phyloP scores from a whole-genome alignment of 1,284 basidiomycete species.

The Hortiboletus rubellus region DNA sequence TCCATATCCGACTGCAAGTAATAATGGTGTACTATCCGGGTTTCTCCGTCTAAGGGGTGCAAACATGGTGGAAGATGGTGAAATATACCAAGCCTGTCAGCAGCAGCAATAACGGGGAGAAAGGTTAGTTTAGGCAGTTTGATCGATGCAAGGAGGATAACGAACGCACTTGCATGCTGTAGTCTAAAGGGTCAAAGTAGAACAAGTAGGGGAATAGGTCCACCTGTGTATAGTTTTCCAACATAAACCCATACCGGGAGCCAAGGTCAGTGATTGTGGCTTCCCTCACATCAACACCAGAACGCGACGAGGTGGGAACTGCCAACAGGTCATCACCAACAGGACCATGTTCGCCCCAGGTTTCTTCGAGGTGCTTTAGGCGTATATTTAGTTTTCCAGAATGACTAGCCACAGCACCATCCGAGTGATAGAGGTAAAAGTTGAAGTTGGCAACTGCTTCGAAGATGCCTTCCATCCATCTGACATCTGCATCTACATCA shows the following conservation, averaged over 20 bases:
- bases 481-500: slow-evolving; percentile 1
- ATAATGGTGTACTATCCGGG: slow-evolving; percentile 7
- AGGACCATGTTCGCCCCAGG: slow-evolving; percentile 2
- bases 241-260: slow-evolving; percentile 17
- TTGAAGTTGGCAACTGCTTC: slow-evolving; percentile 24
- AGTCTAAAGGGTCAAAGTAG: slow-evolving; percentile 28
- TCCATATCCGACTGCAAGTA: slow-evolving; percentile 25
- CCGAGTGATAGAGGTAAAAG: slow-evolving; percentile 20
- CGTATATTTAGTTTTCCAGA: slow-evolving; percentile 11
- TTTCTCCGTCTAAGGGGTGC: slow-evolving; percentile 12
- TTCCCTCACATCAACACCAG: slow-evolving; percentile 8
- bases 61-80: slow-evolving; percentile 1
- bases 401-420: slow-evolving; percentile 6
- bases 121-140: not conserved
- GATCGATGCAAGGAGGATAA: not conserved
- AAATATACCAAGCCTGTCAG: slow-evolving; percentile 20
- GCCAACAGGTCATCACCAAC: slow-evolving; percentile 13
- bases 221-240: slow-evolving; percentile 20
- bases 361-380: slow-evolving; percentile 7
- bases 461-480: slow-evolving; percentile 6
- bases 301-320: not conserved
- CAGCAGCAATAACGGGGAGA: not conserved
- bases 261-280: slow-evolving; percentile 16
- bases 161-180: slow-evolving; percentile 19
- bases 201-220: slow-evolving; percentile 28